Base-by-base conservation (phyloP, 306 rosid species). In the Castanopsis chinensis region DNA sequence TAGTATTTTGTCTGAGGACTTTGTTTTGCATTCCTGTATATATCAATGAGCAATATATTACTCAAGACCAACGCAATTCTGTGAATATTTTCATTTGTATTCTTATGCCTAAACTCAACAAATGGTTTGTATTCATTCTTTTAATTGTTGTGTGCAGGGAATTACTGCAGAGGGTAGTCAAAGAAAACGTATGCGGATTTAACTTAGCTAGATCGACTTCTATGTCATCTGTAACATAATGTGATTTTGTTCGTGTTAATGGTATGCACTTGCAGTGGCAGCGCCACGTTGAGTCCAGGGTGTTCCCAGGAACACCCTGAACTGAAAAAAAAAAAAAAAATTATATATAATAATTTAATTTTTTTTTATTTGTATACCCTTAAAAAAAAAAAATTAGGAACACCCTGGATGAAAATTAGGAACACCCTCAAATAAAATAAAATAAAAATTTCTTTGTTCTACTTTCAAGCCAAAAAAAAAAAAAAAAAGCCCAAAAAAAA, bases 171-270 rank as follows among this genome's bases (percentile, higher is more conserved):
- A 90, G 78, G 94, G 91, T 73, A 79, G 54, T 84, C 92, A 81
- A 88, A 87, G 98, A 89, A 95, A 95, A 82, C 90, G 98, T 63
- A 77, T 82, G 89, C 91, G 97, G 86, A 83, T 79, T 86, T 91
- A 85, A 82, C 84, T 68, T 71, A 80, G 82, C 72, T 81, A 71
- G 85, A 84, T 81, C 76, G 71, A 58, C 81, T 85, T 87, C 81
- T 82, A 49, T 85, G 83, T 76, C 55, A 71, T 20, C 82, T 87
- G 97, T 92, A 91, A 77, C 88, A 78, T 86, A 55, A 55, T 25
- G 69, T 74, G 82, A 79, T 90, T 89, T 81, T 61, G 68, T 33
- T 85, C 90, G 75, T 85, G 75, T 83, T 85, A 75, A 61, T 71
- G 82, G 88, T 77, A 82, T 79, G 84, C n/a, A n/a, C n/a, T n/a